Evolutionary conservation across 768 basidiomycete genomes (phyloP), one percentile per base, ranked within the genome.

Genomic region (Boletus insuetus): DNA sequence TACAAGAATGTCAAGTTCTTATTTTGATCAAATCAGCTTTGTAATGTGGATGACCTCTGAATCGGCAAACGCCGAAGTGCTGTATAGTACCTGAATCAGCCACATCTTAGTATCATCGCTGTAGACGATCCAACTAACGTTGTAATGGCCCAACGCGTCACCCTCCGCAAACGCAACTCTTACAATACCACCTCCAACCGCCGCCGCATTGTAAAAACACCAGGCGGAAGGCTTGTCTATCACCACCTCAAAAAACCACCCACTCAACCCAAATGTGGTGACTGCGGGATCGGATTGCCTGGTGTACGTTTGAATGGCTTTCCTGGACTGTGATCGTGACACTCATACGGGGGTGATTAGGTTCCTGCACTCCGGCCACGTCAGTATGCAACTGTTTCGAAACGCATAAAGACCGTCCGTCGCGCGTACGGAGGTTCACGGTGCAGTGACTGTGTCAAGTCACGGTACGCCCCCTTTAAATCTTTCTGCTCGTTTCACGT

Each of bases 171-270:
- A 79, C 93, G 97, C 73, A 87, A 88, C 64, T 86, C 94, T 20
- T 97, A 99, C 84, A 98, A 97, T 86, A 98, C 97, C 76, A 86
- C 87, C 67, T 98, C 96, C 55, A 94, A 89, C 84, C 86, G 93
- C 72, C 83, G 95, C 72, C 88, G 94, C 65, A 83, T 98, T 62
- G 86, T 98, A 58, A 98, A 98, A 83, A 98, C 97, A 37, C 97
- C 97, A 51, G 97, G 96, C 77, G 97, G 97, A 63, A 93, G 90
- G 78, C 89, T 98, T 66, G 93, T 96, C 66, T 95, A 96, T 79
- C 95, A 98, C 80, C 91, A 97, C 75, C 78, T 98, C 77, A 92
- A 95, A 85, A 98, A 99, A 80, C 85, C 85, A 63, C 87, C 86
- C 53, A 84, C 90, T 31, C 78, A 88, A 44, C 96, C 94, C 63